These are phyloP conservation scores for Citeromyces siamensis DNA, from an alignment of 1,139 yeast genomes.

Conservation along the genomic window DNA sequence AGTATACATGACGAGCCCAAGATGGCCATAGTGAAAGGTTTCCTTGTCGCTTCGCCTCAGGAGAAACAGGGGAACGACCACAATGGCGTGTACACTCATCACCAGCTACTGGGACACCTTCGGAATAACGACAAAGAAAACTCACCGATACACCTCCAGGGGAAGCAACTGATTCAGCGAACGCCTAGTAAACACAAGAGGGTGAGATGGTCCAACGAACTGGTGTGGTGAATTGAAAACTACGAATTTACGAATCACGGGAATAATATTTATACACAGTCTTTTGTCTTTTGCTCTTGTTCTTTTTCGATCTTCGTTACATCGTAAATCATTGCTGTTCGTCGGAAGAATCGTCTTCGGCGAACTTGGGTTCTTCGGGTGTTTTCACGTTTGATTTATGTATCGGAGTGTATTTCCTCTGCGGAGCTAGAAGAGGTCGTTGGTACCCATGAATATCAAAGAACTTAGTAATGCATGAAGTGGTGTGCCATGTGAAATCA, in stretches of 20 bases:
- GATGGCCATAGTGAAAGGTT: conserved; percentile 46
- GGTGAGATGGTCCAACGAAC: conserved; percentile 39
- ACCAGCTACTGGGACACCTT: conserved; percentile 3
- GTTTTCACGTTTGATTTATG: conserved; percentile 8
- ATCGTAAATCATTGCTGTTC: too few species aligned
- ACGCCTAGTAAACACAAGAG: conserved; percentile 5
- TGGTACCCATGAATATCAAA: conserved; percentile 29
- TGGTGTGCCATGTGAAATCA: conserved; percentile 39
- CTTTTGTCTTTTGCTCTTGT: too few species aligned
- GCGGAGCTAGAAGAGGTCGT: conserved; percentile 27
- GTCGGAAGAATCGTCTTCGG: neutral
- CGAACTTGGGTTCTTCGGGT: neutral
- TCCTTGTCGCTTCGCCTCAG: conserved; percentile 10
- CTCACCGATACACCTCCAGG: conserved; percentile 1
- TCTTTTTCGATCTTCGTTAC: too few species aligned
- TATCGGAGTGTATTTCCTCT: conserved; percentile 13
- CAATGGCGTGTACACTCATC: conserved; percentile 4
- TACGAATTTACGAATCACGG: too few species aligned
- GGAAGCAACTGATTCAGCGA: conserved; percentile 5
- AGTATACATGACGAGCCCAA: conserved; percentile 24
- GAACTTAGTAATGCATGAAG: conserved; percentile 38
- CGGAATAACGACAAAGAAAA: conserved; percentile 3
- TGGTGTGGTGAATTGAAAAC: conserved; percentile 45
- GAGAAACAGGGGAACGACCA: conserved; percentile 3
- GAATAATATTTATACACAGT: too few species aligned